Conservation (phyloP, 192 early-diverging fungal genomes). For the Pilobolus umbonatus region DNA sequence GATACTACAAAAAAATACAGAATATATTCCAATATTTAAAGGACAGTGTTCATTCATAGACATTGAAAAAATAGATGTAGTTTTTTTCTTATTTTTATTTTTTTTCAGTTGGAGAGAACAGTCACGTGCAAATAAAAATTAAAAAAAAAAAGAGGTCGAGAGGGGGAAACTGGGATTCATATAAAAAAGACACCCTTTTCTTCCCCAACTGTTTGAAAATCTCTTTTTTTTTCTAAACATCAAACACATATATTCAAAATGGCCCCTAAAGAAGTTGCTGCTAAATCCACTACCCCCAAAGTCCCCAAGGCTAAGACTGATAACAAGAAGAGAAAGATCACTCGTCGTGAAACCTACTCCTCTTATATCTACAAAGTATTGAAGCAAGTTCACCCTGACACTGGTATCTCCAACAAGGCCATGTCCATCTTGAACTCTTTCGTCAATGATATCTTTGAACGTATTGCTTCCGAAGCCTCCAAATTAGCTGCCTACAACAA, state of each 20-base stretch:
- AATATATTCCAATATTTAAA: not conserved
- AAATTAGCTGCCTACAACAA: conserved; percentile 84
- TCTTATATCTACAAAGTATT: conserved; percentile 97
- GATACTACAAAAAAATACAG: not conserved
- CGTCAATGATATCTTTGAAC: conserved; percentile 96
- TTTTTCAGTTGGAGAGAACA: not conserved
- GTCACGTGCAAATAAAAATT: not conserved
- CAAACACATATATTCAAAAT: conserved; percentile 17
- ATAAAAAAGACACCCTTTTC: not conserved
- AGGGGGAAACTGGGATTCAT: no score
- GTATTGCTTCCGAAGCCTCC: conserved; percentile 69
- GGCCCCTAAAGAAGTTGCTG: conserved; percentile 29
- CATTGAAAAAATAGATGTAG: not conserved
- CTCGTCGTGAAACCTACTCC: conserved; percentile 86
- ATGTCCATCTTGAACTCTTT: conserved; percentile 98
- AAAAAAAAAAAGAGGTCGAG: not conserved
- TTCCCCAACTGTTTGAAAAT: not conserved
- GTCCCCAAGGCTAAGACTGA: conserved; percentile 56
- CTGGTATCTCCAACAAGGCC: conserved; percentile 96
- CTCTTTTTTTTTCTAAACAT: conserved; percentile 22
- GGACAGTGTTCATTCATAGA: no score
- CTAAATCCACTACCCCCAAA: conserved; percentile 47
- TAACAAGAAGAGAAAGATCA: conserved; percentile 71
- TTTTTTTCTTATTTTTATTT: not conserved
- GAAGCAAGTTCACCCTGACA: conserved; percentile 96